These are phyloP conservation scores for Penicillium paxilli DNA, from an alignment of 495 filamentous ascomycete species.

Conservation along the genomic window DNA sequence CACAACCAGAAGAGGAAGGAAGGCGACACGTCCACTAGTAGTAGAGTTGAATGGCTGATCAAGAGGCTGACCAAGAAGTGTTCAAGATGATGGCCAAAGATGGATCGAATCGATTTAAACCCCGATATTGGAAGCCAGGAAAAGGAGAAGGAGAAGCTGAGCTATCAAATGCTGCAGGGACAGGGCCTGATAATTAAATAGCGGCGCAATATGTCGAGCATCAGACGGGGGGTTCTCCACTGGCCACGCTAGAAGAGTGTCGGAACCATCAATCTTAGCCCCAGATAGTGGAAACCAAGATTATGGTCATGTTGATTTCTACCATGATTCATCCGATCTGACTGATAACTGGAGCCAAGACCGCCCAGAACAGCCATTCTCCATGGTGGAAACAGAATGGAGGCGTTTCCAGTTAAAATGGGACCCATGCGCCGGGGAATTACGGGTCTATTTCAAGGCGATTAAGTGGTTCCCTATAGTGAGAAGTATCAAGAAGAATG, in stretches of 20 bases:
- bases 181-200: conserved; percentile 25
- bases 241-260: conserved; percentile 18
- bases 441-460: conserved; percentile 16
- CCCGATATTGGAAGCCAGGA: not conserved
- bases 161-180: conserved; percentile 26
- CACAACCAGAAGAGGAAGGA: not conserved
- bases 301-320: conserved; percentile 24
- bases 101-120: conserved; percentile 3
- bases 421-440: conserved; percentile 16
- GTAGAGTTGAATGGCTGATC: not conserved
- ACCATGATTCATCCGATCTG: conserved; percentile 23
- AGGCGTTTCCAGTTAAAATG: conserved; percentile 2
- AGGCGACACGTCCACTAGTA: not conserved
- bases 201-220: conserved; percentile 6
- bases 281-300: conserved; percentile 21
- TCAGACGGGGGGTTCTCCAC: conserved; percentile 17
- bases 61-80: not conserved
- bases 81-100: not conserved
- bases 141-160: conserved; percentile 18
- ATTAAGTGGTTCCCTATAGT: not conserved
- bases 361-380: conserved; percentile 16
- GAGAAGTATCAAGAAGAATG: no score
- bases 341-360: conserved; percentile 25
- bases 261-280: conserved; percentile 21
- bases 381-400: conserved; percentile 7